phyloP scores from a whole-genome alignment of 2,329 filamentous ascomycete species.

The Trichophyton equinum region DNA sequence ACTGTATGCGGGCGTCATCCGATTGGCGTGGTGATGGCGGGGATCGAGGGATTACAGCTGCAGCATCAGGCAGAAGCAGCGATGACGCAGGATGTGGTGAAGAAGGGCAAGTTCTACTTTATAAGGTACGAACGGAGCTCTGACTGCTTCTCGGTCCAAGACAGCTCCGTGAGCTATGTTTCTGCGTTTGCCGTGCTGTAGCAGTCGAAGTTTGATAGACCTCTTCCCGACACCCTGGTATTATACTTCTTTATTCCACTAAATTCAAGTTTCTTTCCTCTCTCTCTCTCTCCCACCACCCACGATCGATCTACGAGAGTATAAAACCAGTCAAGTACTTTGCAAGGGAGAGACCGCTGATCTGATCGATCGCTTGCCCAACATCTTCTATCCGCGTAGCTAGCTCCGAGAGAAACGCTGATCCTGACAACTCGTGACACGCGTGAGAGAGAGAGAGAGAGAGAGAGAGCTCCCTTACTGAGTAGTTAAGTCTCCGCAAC shows the following conservation, averaged over 20 bases:
- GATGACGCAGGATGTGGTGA: constrained; percentile 10
- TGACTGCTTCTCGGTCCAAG: constrained; percentile 51
- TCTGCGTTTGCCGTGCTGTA: constrained; percentile 74
- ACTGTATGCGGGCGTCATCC: constrained; percentile 92
- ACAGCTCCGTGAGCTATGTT: constrained; percentile 90
- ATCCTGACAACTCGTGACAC: no score
- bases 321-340: no score
- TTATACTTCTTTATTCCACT: neutral
- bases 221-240: no score
- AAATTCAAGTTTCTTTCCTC: no score
- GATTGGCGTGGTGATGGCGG: constrained; percentile 85
- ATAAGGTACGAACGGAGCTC: constrained; percentile 79
- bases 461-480: no score
- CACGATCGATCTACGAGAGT: no score
- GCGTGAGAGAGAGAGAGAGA: no score
- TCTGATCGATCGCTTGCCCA: no score
- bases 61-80: constrained; percentile 10
- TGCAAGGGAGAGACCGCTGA: no score
- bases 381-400: no score
- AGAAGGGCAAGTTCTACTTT: constrained; percentile 55
- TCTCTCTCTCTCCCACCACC: neutral
- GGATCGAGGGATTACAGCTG: constrained; percentile 52
- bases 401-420: no score
- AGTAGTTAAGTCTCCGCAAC: no score
- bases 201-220: constrained; percentile 3